Evolutionary conservation across 495 filamentous ascomycete species (phyloP), one percentile per base, ranked within the genome.

Genomic region (Penicillium pulvis): DNA sequence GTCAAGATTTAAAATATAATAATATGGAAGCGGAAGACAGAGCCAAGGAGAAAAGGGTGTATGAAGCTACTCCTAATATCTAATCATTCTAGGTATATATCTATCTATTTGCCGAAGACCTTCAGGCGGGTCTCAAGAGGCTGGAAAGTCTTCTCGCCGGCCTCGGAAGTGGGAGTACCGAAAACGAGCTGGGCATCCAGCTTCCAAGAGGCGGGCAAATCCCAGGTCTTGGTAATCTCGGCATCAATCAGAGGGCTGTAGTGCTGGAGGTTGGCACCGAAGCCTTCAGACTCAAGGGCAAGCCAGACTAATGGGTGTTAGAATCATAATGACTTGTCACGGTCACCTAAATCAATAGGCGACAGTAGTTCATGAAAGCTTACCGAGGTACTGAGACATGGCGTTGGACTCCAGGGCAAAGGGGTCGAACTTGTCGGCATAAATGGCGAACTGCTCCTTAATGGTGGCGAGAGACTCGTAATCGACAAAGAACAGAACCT

Each of bases 181-280:
- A 82, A 81, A 57, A 82, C 80, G 55, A 83, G 62, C 71, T 83
- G 80, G 42, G 80, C 76, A 55, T 76, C 77, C 58, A 81, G 57
- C 61, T 72, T 75, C 78, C 79, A 83, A 23, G 56, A 67, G 17
- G 63, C 64, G 7, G 80, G 78, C 20, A 83, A 57, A 50, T 67
- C 59, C 67, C 71, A 82, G 56, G 72, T 71, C 53, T 75, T 75
- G 55, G 71, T 51, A 23, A 82, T 53, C 39, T 69, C 63, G 31
- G 68, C 72, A 56, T 82, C 78, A 58, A 82, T 75, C 12, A 80
- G 64, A n/a, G 78, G 77, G 63, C 77, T 81, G 69, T 81, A 82
- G 69, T 83, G 81, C 76, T 83, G 81, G 23, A 83, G 72, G 61
- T 83, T 83, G 62, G 69, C 74, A 33, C 80, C 81, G 55, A 83